phyloP scores from a whole-genome alignment of 2,329 filamentous ascomycete species.

The Neofusicoccum sp. region DNA sequence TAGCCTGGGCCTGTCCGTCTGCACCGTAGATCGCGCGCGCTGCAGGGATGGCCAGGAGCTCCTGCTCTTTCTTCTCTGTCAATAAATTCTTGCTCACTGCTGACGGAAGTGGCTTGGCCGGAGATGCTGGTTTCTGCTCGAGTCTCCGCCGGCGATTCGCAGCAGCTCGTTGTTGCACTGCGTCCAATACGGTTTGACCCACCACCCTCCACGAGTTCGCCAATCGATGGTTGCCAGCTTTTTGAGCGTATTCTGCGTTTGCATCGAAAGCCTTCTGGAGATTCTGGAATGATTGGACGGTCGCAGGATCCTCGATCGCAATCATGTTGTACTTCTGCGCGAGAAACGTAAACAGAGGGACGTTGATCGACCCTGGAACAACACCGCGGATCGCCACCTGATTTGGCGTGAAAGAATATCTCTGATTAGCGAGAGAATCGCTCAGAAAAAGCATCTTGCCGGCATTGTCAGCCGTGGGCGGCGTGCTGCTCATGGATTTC shows the following conservation, averaged over 20 bases:
- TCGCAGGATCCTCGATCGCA: slow-evolving; percentile 40
- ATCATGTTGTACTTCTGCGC: slow-evolving; percentile 49
- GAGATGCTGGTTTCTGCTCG: slow-evolving; percentile 26
- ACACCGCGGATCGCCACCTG: slow-evolving; percentile 54
- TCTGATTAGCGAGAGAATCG: slow-evolving; percentile 50
- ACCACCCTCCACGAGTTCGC: slow-evolving; percentile 64
- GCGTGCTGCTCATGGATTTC: slow-evolving; percentile 58
- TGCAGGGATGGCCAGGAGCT: slow-evolving; percentile 33
- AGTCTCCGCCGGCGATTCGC: slow-evolving; percentile 32
- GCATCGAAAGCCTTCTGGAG: slow-evolving; percentile 50
- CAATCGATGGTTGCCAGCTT: slow-evolving; percentile 52
- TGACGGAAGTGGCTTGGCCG: slow-evolving; percentile 9
- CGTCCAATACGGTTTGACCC: slow-evolving; percentile 42
- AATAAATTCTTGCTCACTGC: slow-evolving; percentile 8
- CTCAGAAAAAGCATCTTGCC: slow-evolving; percentile 55
- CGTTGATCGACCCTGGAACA: slow-evolving; percentile 47
- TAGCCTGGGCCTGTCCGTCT: slow-evolving; percentile 37
- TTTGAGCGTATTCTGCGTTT: slow-evolving; percentile 58
- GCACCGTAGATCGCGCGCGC: slow-evolving; percentile 35
- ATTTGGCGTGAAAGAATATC: slow-evolving; percentile 42
- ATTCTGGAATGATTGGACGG: slow-evolving; percentile 39
- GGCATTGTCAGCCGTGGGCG: slow-evolving; percentile 51
- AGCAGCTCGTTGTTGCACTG: slow-evolving; percentile 22
- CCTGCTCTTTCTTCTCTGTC: slow-evolving; percentile 18
- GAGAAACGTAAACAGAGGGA: slow-evolving; percentile 44